phyloP scores from a whole-genome alignment of 2,329 filamentous ascomycete genomes.

The Colletotrichum trifolii region DNA sequence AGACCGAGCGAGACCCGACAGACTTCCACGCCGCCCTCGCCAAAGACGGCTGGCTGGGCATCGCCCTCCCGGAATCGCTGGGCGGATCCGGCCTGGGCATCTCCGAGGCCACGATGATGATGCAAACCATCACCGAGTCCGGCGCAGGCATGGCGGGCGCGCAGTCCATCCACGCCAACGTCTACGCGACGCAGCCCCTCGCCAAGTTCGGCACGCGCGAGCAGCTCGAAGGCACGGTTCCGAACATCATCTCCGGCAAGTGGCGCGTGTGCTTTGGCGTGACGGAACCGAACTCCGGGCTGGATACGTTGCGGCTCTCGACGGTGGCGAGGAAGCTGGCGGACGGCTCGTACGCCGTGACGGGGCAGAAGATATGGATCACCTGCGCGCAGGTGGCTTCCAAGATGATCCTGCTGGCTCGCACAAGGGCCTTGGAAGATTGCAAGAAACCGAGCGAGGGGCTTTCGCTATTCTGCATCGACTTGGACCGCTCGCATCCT shows the following conservation, averaged over 20 bases:
- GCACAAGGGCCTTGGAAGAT: constrained; percentile 77
- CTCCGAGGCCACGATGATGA: constrained; percentile 86
- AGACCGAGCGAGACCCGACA: constrained; percentile 75
- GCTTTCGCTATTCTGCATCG: constrained; percentile 83
- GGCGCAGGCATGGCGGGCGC: constrained; percentile 83
- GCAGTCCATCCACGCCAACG: constrained; percentile 72
- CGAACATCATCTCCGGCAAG: constrained; percentile 77
- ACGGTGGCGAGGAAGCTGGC: constrained; percentile 68
- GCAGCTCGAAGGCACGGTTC: constrained; percentile 73
- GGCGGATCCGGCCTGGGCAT: constrained; percentile 83
- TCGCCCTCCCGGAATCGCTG: constrained; percentile 78
- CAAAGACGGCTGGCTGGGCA: constrained; percentile 82
- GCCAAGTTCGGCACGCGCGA: constrained; percentile 76
- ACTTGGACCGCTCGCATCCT: constrained; percentile 71
- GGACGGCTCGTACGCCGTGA: constrained; percentile 73
- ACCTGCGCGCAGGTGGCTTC: constrained; percentile 84
- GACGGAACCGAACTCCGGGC: constrained; percentile 83
- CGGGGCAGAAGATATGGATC: constrained; percentile 91
- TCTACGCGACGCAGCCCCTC: constrained; percentile 81
- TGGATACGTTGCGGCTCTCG: constrained; percentile 78
- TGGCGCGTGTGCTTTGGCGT: constrained; percentile 84
- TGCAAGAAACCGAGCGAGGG: constrained; percentile 78
- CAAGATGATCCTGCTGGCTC: constrained; percentile 85
- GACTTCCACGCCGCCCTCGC: constrained; percentile 82
- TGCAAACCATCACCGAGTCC: constrained; percentile 82